Percentiles rank a stretch among this genome's conserved stretches.
Conservation (phyloP, 345 rosid genomes). For the Nephelium lappaceum region DNA sequence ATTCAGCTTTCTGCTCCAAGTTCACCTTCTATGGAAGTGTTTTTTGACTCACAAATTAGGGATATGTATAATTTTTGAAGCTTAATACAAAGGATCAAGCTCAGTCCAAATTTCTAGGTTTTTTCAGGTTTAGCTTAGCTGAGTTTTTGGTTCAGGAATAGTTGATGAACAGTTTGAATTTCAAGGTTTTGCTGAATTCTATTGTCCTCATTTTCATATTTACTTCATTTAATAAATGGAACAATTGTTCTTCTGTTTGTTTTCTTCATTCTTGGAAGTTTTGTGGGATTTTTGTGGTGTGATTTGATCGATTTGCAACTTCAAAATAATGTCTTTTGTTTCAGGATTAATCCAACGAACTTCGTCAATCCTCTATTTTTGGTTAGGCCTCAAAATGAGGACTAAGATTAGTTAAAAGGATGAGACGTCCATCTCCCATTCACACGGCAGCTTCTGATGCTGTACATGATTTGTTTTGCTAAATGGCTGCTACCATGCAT, state of each 20-base stretch:
- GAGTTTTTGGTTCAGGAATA: background rate
- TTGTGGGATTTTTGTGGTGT: background rate
- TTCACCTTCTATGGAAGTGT: background rate
- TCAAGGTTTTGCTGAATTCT: background rate
- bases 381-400: too few relatives aligned
- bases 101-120: background rate
- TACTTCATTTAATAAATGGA: background rate
- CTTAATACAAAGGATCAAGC: background rate
- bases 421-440: too few relatives aligned
- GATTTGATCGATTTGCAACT: background rate
- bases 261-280: background rate
- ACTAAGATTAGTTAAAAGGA: too few relatives aligned
- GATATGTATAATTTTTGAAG: background rate
- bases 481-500: too few relatives aligned
- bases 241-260: constrained; percentile 1
- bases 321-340: background rate
- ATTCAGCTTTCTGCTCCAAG: constrained; percentile 6
- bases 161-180: background rate
- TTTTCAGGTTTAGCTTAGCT: background rate
- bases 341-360: background rate
- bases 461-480: too few relatives aligned
- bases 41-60: background rate
- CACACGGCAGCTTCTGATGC: too few relatives aligned
- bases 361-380: background rate
- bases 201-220: background rate